phyloP scores from a whole-genome alignment of 192 early-diverging fungal genomes.

The Mortierella claussenii region DNA sequence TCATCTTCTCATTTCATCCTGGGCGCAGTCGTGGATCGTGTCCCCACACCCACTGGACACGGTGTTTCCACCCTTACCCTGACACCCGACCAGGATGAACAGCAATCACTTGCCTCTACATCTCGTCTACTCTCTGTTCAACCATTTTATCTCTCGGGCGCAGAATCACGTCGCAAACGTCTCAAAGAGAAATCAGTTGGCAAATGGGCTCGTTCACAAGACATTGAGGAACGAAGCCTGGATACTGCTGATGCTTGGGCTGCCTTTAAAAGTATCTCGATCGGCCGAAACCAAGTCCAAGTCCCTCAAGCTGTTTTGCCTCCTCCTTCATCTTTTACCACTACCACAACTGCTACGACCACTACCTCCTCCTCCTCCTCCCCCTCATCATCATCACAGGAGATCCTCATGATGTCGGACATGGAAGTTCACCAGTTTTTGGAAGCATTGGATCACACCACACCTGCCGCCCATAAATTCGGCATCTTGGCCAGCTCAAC shows the following conservation, averaged over 20 bases:
- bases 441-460: constrained; percentile 60
- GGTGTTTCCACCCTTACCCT: constrained; percentile 46
- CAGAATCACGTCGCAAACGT: constrained; percentile 33
- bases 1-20: constrained; percentile 27
- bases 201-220: constrained; percentile 50
- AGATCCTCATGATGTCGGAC: constrained; percentile 59
- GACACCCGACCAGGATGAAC: background rate
- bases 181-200: constrained; percentile 42
- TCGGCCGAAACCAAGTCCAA: constrained; percentile 36
- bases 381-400: constrained; percentile 8
- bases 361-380: too few species aligned
- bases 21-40: constrained; percentile 37
- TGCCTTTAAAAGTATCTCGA: constrained; percentile 40
- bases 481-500: constrained; percentile 64
- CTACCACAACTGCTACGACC: background rate
- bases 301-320: constrained; percentile 26
- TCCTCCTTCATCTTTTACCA: background rate
- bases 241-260: constrained; percentile 46
- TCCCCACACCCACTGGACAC: constrained; percentile 40
- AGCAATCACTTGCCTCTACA: background rate
- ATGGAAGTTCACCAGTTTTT: constrained; percentile 63
- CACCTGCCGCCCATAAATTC: constrained; percentile 51
- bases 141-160: constrained; percentile 35
- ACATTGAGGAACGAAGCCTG: constrained; percentile 46
- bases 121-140: constrained; percentile 13